phyloP scores from a whole-genome alignment of 1,284 basidiomycete species.

The Stygiomarasmius scandens region DNA sequence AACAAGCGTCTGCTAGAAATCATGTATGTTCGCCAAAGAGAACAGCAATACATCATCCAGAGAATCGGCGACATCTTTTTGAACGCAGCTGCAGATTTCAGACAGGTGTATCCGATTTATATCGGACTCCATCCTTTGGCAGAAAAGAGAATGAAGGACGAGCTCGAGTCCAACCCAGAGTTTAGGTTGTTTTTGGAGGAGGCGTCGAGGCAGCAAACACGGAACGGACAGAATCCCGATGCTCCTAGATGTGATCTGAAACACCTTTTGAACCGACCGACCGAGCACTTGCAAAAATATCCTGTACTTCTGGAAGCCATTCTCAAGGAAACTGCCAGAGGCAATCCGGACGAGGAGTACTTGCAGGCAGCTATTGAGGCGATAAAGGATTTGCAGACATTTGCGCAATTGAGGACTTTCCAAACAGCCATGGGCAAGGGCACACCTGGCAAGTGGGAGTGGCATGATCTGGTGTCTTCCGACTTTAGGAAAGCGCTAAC shows the following conservation, averaged over 20 bases:
- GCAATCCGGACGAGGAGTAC: slow-evolving; percentile 82
- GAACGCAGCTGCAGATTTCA: slow-evolving; percentile 87
- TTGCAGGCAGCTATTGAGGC: slow-evolving; percentile 74
- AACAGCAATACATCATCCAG: slow-evolving; percentile 84
- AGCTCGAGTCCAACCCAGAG: slow-evolving; percentile 79
- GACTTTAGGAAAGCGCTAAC: slow-evolving; percentile 53
- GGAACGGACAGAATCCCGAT: slow-evolving; percentile 32
- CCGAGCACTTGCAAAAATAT: slow-evolving; percentile 56
- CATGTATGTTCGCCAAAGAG: slow-evolving; percentile 85
- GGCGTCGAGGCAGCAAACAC: slow-evolving; percentile 45
- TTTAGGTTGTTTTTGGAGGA: slow-evolving; percentile 91
- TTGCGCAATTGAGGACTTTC: slow-evolving; percentile 83
- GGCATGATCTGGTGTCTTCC: slow-evolving; percentile 83
- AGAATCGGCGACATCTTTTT: slow-evolving; percentile 91
- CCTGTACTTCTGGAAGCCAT: slow-evolving; percentile 88
- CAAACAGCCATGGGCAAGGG: slow-evolving; percentile 85
- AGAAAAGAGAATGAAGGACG: slow-evolving; percentile 85
- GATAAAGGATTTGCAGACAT: slow-evolving; percentile 74
- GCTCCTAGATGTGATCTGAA: slow-evolving; percentile 13
- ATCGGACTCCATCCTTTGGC: slow-evolving; percentile 85
- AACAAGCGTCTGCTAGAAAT: slow-evolving; percentile 83
- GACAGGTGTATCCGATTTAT: slow-evolving; percentile 84
- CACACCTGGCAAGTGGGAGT: slow-evolving; percentile 75
- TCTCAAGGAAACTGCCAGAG: slow-evolving; percentile 71
- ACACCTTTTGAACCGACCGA: slow-evolving; percentile 13